Base-by-base conservation (phyloP, 768 basidiomycete genomes). In the Galerina sulciceps region DNA sequence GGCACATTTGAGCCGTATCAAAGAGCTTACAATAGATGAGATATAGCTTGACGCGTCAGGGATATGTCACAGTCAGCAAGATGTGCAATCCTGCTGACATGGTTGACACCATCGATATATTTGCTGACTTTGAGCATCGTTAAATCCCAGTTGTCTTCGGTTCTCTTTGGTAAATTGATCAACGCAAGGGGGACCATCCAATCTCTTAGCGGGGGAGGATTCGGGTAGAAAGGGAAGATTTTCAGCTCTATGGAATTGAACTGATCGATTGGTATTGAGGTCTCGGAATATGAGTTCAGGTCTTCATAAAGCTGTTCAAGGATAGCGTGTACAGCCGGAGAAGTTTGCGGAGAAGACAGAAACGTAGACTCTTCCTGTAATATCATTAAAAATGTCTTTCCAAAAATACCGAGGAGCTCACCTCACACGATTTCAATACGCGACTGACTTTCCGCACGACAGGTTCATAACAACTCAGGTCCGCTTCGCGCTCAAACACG, bases 301-400 rank as follows among this genome's bases (percentile, higher is more conserved):
- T 99, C 97, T 68, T 98, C 96, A 65, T 95, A 99, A 1, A 99
- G 81, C 68, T 98, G 96, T 73, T 99, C 96, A 18, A 99, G 84
- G 51, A 99, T 93, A 14, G 89, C 84, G 68, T 90, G 84, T 34
- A 94, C 83, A 3, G 86, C 82, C 37, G 83, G 77, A 1, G 88
- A 87, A 3, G 86, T 88, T 43, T 81, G 73, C 0, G 88, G 79
- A 9, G 85, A 86, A 0, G 96, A 96, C 35, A 99, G 79, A 69
- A 96, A 97, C 14, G 79, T 80, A 0, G 94, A 93, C 73, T 99
- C 96, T 80, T 94, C 86, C 93, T 94, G 52, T 26, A 22, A 40
- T 11, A 34, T 17, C 6, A 35, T 53, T 15, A 57, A 37, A 40
- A 57, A 10, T 61, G 42, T 22, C 38, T 31, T 23, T 59, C 17